Percentiles rank a stretch among this genome's conserved stretches.
Conservation (phyloP, 345 rosid species). For the Lepidium aucheri region DNA sequence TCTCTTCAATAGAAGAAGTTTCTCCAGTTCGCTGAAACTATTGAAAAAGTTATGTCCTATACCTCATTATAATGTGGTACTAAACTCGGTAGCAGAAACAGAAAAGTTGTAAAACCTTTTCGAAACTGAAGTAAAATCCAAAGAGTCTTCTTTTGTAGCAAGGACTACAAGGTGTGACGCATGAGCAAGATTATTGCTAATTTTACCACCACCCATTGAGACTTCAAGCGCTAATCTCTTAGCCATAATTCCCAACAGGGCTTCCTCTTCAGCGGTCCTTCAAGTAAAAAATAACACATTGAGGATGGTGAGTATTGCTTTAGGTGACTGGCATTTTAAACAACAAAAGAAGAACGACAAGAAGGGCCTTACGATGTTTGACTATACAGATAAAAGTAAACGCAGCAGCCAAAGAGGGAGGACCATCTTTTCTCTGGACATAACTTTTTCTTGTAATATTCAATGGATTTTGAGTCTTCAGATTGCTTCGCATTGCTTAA, state of each 20-base stretch:
- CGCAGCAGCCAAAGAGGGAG: constrained; percentile 52
- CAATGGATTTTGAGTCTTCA: constrained; percentile 38
- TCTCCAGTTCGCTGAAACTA: constrained; percentile 49
- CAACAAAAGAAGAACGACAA: background rate
- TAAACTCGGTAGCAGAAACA: background rate
- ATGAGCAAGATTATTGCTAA: constrained; percentile 43
- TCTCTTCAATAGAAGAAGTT: constrained; percentile 35
- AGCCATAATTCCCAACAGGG: constrained; percentile 39
- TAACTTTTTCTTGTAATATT: constrained; percentile 54
- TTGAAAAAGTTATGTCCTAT: background rate
- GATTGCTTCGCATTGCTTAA: constrained; percentile 50
- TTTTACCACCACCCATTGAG: constrained; percentile 69
- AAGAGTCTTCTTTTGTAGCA: constrained; percentile 31
- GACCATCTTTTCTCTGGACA: constrained; percentile 77
- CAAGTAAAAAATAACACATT: background rate
- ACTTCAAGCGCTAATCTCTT: constrained; percentile 75
- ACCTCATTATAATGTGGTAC: background rate
- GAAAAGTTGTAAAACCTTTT: constrained; percentile 33
- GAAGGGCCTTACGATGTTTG: constrained; percentile 43
- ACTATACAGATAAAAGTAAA: constrained; percentile 40
- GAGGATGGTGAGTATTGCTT: constrained; percentile 1
- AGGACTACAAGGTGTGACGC: constrained; percentile 76
- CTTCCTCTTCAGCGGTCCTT: constrained; percentile 54
- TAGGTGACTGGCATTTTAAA: background rate
- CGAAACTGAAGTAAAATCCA: constrained; percentile 37